Base-by-base conservation (phyloP, 2,329 filamentous ascomycete species). In the Microthyrium microscopicum region DNA sequence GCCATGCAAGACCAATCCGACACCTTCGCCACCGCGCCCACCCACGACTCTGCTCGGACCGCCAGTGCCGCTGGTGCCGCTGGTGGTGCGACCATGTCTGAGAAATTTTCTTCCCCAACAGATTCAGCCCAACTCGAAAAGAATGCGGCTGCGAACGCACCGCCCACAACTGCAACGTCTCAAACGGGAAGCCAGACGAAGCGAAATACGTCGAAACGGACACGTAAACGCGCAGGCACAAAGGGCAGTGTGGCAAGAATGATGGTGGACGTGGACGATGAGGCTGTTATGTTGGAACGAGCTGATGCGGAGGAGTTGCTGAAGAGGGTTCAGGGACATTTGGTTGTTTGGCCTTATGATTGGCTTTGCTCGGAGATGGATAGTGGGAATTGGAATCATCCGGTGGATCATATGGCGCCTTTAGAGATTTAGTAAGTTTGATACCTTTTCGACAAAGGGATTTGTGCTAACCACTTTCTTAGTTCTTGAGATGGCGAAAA, bases 361-460 rank as follows among this genome's bases (percentile, higher is more conserved):
- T 98, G 91, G 71, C 39, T 57, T 17, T 3, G n/a, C 2, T 70
- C 79, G 45, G 79, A 77, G 36, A 89, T 95, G 58, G 89, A 95
- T 61, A 85, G 83, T 43, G 82, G 84, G 36, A 92, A 94, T 51
- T 98, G 89, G 89, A 69, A 94, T 41, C 95, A 93, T 57, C 83
- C 87, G 50, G 82, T 95, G 36, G 89, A 98, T 54, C 78, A 91
- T 54, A 77, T 98, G 51, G 91, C 89, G 46, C 89, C 89, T 36
- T 64, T 98, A 57, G 84, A 94, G 59, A 95, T 98, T 48, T 98
- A 98, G 80, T 83, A 66, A 75, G 78, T 45, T 25, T 12, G n/a
- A 57, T 57, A 11, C 51, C 55, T 3, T 55, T 57, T 8, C 21
- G 56, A 9, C 38, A 61, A 4, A 46, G 53, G 15, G 52, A 49